Evolutionary conservation across 2,329 filamentous ascomycete species (phyloP).

Genomic region (Blastomyces gilchristii): DNA sequence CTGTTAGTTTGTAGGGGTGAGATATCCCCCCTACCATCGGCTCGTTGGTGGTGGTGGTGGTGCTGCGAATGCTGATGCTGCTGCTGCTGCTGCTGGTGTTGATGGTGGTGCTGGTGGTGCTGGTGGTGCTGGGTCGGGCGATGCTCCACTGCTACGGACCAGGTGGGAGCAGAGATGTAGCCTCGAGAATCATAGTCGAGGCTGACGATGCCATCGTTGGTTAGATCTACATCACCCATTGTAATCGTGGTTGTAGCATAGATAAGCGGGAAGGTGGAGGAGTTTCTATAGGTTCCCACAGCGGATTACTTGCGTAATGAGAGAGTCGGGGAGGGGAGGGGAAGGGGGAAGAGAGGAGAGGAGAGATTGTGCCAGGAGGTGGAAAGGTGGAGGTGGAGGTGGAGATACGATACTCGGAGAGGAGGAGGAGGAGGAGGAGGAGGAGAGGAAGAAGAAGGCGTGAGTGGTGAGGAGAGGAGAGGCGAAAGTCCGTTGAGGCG

Average conservation of each 20-base stretch:
- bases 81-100: background rate
- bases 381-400: no score
- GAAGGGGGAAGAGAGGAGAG: no score
- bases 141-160: constrained; percentile 36
- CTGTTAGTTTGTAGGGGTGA: constrained; percentile 36
- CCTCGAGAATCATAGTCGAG: constrained; percentile 40
- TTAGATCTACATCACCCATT: constrained; percentile 38
- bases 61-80: background rate
- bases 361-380: no score
- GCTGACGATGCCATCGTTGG: constrained; percentile 37
- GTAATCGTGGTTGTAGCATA: constrained; percentile 15
- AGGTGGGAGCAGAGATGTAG: constrained; percentile 35
- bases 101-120: background rate
- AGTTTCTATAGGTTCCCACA: constrained; percentile 14
- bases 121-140: constrained; percentile 16
- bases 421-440: no score
- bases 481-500: no score
- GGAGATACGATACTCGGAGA: no score
- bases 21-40: constrained; percentile 32
- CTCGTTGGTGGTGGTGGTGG: constrained; percentile 18
- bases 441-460: no score
- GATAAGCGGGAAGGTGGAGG: constrained; percentile 4
- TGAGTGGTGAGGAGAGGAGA: no score
- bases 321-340: constrained; percentile 15
- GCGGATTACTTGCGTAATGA: constrained; percentile 16